Percentiles rank a stretch among this genome's conserved stretches.
Evolutionary conservation across 192 early-diverging fungal genomes (phyloP).

Genomic region (Allomyces arbusculus): DNA sequence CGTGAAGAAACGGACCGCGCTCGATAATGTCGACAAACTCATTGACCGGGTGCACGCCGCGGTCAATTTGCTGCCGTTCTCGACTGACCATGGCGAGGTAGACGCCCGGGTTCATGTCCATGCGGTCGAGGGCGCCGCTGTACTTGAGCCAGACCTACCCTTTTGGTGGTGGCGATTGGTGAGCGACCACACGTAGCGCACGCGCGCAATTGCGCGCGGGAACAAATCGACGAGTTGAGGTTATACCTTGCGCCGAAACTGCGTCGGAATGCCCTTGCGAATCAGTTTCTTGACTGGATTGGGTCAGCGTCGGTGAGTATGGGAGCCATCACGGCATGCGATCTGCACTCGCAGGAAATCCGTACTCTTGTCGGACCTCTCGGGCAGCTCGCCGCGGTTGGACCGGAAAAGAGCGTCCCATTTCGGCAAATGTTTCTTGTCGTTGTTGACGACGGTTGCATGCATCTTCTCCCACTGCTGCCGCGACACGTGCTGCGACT

Average conservation of each 20-base stretch:
- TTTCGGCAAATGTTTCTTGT: conserved; percentile 11
- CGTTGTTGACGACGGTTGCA: conserved; percentile 25
- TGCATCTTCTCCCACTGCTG: conserved; percentile 26
- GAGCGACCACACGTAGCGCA: conserved; percentile 1
- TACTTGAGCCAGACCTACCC: conserved; percentile 45
- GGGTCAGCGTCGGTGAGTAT: conserved; percentile 1
- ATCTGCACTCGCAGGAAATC: neutral
- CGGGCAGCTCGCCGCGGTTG: conserved; percentile 19
- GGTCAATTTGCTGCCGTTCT: conserved; percentile 14
- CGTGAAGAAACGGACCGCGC: conserved; percentile 9
- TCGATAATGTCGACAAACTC: conserved; percentile 48
- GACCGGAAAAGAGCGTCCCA: conserved; percentile 26
- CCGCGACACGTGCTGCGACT: conserved; percentile 22
- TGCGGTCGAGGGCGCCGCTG: conserved; percentile 42
- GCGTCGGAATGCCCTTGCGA: conserved; percentile 55
- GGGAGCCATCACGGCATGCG: neutral
- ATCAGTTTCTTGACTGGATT: conserved; percentile 41
- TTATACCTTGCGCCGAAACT: conserved; percentile 32
- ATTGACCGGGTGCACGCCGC: conserved; percentile 19
- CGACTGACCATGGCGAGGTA: conserved; percentile 20
- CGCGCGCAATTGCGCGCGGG: neutral
- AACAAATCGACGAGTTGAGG: conserved; percentile 9
- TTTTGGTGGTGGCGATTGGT: neutral
- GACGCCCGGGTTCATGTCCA: conserved; percentile 28
- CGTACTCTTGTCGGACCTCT: conserved; percentile 20